phyloP scores from a whole-genome alignment of 768 basidiomycete species.

The Auricularia auricula-judae region DNA sequence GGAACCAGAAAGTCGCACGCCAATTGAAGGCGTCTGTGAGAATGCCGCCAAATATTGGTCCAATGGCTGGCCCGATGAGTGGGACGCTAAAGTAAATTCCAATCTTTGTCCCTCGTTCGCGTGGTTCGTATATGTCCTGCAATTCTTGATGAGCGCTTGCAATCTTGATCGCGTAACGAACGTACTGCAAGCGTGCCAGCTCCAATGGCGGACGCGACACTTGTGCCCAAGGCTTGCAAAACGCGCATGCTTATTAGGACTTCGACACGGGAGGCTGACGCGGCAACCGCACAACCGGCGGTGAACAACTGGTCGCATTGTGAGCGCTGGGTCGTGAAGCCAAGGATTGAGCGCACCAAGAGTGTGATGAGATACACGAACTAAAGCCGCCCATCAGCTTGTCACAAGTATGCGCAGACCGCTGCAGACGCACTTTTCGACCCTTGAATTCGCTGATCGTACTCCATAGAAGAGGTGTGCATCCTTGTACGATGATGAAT shows the following conservation, averaged over 20 bases:
- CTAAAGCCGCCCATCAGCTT: constrained; percentile 1
- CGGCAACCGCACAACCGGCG: constrained; percentile 45
- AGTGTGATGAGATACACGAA: constrained; percentile 17
- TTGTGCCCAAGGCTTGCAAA: constrained; percentile 58
- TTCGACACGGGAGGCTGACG: constrained; percentile 40
- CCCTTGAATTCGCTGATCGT: constrained; percentile 66
- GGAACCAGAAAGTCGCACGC: constrained; percentile 79
- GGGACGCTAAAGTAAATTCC: constrained; percentile 55
- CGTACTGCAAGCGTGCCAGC: constrained; percentile 56
- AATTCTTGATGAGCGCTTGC: background rate
- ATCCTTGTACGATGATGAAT: constrained; percentile 64
- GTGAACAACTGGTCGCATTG: constrained; percentile 28
- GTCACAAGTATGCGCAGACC: background rate
- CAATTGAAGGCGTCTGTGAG: constrained; percentile 60
- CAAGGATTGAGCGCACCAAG: constrained; percentile 4
- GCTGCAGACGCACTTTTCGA: constrained; percentile 38
- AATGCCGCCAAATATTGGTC: constrained; percentile 60
- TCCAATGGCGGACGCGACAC: constrained; percentile 59
- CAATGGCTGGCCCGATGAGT: constrained; percentile 32
- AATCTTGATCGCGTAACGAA: no score
- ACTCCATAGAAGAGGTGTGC: constrained; percentile 56
- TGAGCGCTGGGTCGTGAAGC: background rate
- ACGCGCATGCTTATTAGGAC: constrained; percentile 58
- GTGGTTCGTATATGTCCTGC: constrained; percentile 59
- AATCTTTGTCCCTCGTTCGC: constrained; percentile 66